Evolutionary conservation across 805 yeast species (phyloP), one percentile per base, ranked within the genome.

Genomic region (Wickerhamia fluorescens): DNA sequence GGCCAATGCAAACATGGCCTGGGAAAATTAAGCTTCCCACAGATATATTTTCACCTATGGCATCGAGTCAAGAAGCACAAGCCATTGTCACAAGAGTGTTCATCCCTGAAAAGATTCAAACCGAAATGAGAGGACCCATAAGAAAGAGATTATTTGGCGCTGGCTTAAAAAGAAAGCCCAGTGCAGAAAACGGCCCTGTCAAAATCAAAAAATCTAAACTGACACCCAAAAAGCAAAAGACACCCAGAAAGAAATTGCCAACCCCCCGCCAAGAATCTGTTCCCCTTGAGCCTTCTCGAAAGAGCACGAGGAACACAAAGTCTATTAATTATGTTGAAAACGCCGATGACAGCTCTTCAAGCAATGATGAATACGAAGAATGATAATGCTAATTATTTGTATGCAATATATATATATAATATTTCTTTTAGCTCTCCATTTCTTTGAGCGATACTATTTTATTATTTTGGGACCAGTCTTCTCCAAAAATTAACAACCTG

Each of bases 1-100:
- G 95, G 94, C 69, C 70, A 14, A 61, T 82, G 32, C 71, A 78
- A 14, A 75, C 87, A 0, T 87, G 88, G 75, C 94, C 95, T 0
- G 94, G 89, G 2, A 81, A 78, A 42, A 51, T 81, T 11, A 71
- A 73, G 12, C 51, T 86, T 12, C 78, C 89, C 0, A 54, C 66
- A n/a, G 95, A 86, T 45, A 48, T 83, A 6, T 85, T 69, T 52
- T 57, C 64, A n/a, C 73, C 82, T 2, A 73, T 80, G 64, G 58
- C 61, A 6, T 61, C 71, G n/a, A 47, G 71, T 2, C 56, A 61
- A 10, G 79, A 75, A 36, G 79, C 85, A 2, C 80, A 75, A 35
- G 54, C 51, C 9, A 58, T 76, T 13, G 67, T 77, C 1, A 61
- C 73, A 3, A 72, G 60, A 12, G 66, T 73, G 2, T 84, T 66